Base-by-base conservation (phyloP, 2,329 filamentous ascomycete genomes). In the Didymella arachidicola region DNA sequence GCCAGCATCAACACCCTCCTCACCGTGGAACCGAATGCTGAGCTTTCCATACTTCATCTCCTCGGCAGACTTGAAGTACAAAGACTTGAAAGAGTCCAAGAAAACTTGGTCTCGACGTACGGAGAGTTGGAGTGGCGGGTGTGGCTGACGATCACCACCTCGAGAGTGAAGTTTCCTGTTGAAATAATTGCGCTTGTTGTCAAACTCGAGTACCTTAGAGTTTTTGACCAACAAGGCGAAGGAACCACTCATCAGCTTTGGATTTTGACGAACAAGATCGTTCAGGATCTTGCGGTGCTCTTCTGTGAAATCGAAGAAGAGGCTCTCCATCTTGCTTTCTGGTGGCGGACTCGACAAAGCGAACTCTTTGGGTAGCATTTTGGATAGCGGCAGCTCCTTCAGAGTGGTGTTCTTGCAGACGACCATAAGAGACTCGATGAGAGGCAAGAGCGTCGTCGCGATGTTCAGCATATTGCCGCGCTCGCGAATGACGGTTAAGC, bases 131-230 rank as follows among this genome's bases (percentile, higher is more conserved):
- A 99, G 82, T 42, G 92, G 90, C 45, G 87, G 87, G 67, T 91
- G 87, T 7, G 89, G 84, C 51, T 91, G 87, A 52, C 71, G 70
- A 70, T 92, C 88, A 53, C 86, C 86, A 52, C 85, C 85, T 49
- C 90, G 87, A 44, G 86, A 86, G 77, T 99, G 95, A 11, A 99
- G 89, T 71, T 92, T 93, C 61, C 95, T 90, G 75, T 88, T 97
- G 83, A 99, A 99, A 84, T 96, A 99, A 79, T 96, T 98, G 71
- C 95, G 93, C 83, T 99, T 99, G 82, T 99, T 99, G 80, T 99
- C 95, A 72, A 99, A 99, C 74, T 99, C 95, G 12, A 99, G 83
- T 3, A 99, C 96, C 83, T 98, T 99, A 26, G 95, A 96, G 73
- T 99, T 99, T 83, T 97, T 97, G 63, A 98, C 95, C 46, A 99